Percentiles rank a stretch among this genome's conserved stretches.
Conservation (phyloP, 2,329 filamentous ascomycete species). For the Teratosphaeria destructans region DNA sequence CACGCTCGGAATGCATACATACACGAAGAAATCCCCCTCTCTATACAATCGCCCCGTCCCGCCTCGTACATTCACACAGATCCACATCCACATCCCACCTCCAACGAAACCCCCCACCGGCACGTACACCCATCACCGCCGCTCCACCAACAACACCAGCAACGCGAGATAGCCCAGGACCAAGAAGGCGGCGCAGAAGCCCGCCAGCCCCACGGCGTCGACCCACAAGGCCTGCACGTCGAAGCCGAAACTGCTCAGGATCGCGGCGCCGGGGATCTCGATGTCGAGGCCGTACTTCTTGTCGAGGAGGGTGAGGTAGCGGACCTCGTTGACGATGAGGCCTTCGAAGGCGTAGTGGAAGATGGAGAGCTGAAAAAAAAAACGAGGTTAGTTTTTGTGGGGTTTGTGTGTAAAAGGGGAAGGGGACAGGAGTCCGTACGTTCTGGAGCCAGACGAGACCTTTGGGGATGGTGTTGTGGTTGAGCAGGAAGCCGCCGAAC, state of each 20-base stretch:
- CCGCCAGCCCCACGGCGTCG: constrained; percentile 69
- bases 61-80: neutral
- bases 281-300: constrained; percentile 95
- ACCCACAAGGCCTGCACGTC: constrained; percentile 75
- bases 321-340: constrained; percentile 93
- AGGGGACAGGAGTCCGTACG: constrained; percentile 36
- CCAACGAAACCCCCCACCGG: no score
- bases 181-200: constrained; percentile 76
- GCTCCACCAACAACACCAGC: constrained; percentile 89
- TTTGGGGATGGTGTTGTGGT: constrained; percentile 82
- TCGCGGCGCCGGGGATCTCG: constrained; percentile 86
- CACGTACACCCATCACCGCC: constrained; percentile 52
- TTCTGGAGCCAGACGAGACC: constrained; percentile 83
- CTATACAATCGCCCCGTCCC: neutral
- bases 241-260: constrained; percentile 91
- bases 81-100: neutral
- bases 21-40: neutral
- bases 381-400: neutral
- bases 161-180: constrained; percentile 82
- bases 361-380: constrained; percentile 58
- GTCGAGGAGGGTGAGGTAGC: constrained; percentile 78
- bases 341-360: constrained; percentile 98
- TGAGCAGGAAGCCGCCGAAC: constrained; percentile 87
- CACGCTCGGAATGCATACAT: neutral
- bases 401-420: neutral